Base-by-base conservation (phyloP, 371 early-diverging fungal species). In the Apophysomyces variabilis region DNA sequence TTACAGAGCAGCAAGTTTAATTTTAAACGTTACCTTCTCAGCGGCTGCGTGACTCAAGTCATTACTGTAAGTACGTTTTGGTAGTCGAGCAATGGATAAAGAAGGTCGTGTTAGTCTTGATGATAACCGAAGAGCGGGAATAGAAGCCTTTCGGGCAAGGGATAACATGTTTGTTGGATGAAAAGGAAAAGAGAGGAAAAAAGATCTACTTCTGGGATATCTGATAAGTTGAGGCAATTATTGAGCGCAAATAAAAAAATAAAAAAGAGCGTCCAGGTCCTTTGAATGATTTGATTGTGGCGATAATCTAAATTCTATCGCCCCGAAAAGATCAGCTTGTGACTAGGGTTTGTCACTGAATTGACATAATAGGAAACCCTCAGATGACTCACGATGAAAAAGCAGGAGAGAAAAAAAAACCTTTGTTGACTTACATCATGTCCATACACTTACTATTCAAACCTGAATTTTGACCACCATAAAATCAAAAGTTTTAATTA, bases 1-100 rank as follows among this genome's bases (percentile, higher is more conserved):
- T 43, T 38, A 50, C 21, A 47, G 36, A 38, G 35, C 16, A 57
- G 11, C 14, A 58, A 9, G n/a, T 57, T 18, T 36, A 50, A 38
- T 37, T 16, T 16, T 57, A 11, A 21, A 36, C 1, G 12, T 47
- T 69, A 80, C 80, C 77, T 80, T 80, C 67, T 80, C 80, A 44
- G 80, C 74, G 60, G 70, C 71, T 7, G 71, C 71, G 61, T 60
- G 70, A 50, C 64, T 66, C 32, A 62, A 47, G 16, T 66, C 72
- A 62, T 61, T 66, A 39, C 67, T 65, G 12, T 75, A 73, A 18
- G 62, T 50, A 45, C 74, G 68, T 56, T 60, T 60, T 57, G 60
- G 57, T 11, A 56, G 14, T 9, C 71, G 47, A 46, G 57, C 57
- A 21, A 72, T 16, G 45, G 72, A 65, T 60, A 41, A 46, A 35